These are phyloP conservation scores for Alternaria rosae DNA, from an alignment of 2,329 filamentous ascomycete species.

Conservation along the genomic window DNA sequence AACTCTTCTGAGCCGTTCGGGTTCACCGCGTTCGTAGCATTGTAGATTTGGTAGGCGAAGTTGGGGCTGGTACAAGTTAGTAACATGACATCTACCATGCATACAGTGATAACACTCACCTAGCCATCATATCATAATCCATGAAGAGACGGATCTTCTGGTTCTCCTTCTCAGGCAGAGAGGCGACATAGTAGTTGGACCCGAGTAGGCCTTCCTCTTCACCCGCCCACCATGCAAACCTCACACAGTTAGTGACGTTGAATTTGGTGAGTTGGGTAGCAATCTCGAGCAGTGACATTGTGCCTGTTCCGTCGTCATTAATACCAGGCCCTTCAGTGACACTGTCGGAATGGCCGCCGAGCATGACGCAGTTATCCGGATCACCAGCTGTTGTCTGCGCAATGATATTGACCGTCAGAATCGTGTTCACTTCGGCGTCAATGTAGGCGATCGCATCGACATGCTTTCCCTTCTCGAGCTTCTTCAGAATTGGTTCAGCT, in stretches of 20 bases:
- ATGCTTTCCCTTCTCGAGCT: constrained; percentile 59
- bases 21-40: constrained; percentile 48
- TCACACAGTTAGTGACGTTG: constrained; percentile 50
- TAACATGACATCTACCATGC: neutral
- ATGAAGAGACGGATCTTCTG: constrained; percentile 53
- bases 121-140: constrained; percentile 55
- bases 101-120: neutral
- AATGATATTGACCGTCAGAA: constrained; percentile 56
- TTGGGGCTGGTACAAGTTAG: constrained; percentile 33
- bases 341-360: constrained; percentile 52
- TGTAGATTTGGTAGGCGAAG: constrained; percentile 52
- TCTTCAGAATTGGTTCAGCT: constrained; percentile 61
- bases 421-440: constrained; percentile 57
- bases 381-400: constrained; percentile 51
- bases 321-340: constrained; percentile 53
- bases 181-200: constrained; percentile 49
- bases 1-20: constrained; percentile 48
- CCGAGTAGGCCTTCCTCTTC: constrained; percentile 53
- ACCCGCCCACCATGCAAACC: constrained; percentile 51
- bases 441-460: constrained; percentile 56
- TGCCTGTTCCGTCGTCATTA: constrained; percentile 53
- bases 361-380: constrained; percentile 51
- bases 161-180: constrained; percentile 46
- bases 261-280: constrained; percentile 51
- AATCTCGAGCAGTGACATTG: constrained; percentile 50